These are phyloP conservation scores for Aspergillus nidulans DNA, from an alignment of 495 filamentous ascomycete species.

Conservation along the genomic window DNA sequence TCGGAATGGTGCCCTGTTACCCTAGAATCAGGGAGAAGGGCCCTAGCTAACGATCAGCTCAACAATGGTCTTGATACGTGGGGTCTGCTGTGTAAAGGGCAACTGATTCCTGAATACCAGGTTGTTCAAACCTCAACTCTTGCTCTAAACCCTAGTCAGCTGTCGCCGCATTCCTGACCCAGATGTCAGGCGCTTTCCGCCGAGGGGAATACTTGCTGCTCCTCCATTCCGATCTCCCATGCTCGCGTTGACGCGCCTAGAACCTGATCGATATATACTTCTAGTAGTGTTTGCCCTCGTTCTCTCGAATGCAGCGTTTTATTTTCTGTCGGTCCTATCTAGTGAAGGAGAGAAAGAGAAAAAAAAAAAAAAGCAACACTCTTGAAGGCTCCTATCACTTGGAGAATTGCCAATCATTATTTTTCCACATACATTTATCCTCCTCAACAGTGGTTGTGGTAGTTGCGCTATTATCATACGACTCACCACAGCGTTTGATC, in stretches of 20 bases:
- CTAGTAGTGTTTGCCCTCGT: background rate
- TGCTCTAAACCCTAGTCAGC: background rate
- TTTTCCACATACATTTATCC: background rate
- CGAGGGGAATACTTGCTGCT: conserved; percentile 4
- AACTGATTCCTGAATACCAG: background rate
- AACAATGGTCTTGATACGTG: background rate
- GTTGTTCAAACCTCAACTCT: background rate
- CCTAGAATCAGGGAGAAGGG: background rate
- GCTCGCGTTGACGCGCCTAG: conserved; percentile 19
- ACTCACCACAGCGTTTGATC: conserved; percentile 15
- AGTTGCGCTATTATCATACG: background rate
- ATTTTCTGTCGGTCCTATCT: background rate
- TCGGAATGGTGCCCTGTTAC: background rate
- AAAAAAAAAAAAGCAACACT: too few relatives aligned
- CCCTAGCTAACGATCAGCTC: background rate
- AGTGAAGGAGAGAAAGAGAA: too few relatives aligned
- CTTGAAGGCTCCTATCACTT: background rate
- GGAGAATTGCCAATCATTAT: background rate
- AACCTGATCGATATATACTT: conserved; percentile 2
- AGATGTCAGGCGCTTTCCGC: conserved; percentile 1
- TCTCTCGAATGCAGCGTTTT: background rate
- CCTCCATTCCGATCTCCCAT: conserved; percentile 17
- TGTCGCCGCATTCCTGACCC: conserved; percentile 9
- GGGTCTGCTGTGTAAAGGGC: background rate
- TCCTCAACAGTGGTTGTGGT: background rate